phyloP scores from a whole-genome alignment of 2,329 filamentous ascomycete genomes.

The Fusarium nanum region DNA sequence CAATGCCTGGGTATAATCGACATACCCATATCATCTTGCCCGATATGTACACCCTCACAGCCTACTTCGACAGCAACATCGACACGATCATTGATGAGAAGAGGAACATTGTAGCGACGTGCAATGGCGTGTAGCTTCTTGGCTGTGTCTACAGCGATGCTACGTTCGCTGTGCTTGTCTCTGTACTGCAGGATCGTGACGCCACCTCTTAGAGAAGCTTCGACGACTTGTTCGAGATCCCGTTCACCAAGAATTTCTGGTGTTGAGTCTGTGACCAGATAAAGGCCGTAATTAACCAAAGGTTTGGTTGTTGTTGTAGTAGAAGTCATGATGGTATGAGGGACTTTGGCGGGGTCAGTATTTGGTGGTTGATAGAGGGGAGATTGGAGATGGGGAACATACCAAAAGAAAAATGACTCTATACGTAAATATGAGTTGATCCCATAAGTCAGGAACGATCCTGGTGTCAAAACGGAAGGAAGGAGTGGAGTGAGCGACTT shows the following conservation, averaged over 20 bases:
- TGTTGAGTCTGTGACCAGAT: slow-evolving; percentile 95
- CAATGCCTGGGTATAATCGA: slow-evolving; percentile 5
- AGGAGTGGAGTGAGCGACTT: slow-evolving; percentile 11
- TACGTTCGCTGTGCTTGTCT: slow-evolving; percentile 85
- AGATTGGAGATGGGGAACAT: background rate
- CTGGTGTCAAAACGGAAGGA: background rate
- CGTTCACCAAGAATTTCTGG: slow-evolving; percentile 79
- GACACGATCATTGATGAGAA: slow-evolving; percentile 93
- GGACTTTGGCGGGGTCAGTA: slow-evolving; percentile 20
- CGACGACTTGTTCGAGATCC: slow-evolving; percentile 78
- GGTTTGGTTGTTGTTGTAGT: slow-evolving; percentile 25
- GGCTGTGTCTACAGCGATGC: slow-evolving; percentile 75
- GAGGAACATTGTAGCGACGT: slow-evolving; percentile 73
- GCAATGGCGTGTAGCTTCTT: slow-evolving; percentile 78
- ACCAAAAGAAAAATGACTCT: background rate
- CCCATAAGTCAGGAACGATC: background rate
- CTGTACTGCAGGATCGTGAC: slow-evolving; percentile 90
- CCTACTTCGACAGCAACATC: slow-evolving; percentile 88
- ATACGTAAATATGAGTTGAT: background rate
- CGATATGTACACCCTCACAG: slow-evolving; percentile 93
- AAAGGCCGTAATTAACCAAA: slow-evolving; percentile 80
- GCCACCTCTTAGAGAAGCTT: slow-evolving; percentile 80
- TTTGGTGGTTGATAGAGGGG: background rate
- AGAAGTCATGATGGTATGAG: background rate
- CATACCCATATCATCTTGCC: slow-evolving; percentile 90